Evolutionary conservation across 352 stramenopile species (phyloP).

Genomic region (Pythium myriotylum): DNA sequence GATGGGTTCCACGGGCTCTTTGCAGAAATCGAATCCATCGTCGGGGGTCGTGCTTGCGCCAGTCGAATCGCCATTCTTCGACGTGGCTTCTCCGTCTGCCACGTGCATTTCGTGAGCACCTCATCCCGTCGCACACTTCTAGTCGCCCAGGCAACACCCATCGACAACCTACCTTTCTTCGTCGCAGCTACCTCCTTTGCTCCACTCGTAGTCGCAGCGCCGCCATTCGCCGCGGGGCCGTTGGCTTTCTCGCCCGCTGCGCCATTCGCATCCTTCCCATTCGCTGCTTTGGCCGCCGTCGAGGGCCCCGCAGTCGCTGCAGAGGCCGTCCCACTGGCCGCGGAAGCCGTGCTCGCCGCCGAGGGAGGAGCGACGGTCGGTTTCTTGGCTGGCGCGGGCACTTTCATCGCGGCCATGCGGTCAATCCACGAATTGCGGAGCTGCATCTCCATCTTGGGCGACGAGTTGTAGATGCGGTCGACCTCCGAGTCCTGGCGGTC

Average conservation of each 20-base stretch:
- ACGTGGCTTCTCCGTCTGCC: slow-evolving; percentile 9
- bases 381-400: slow-evolving; percentile 52
- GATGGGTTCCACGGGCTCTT: slow-evolving; percentile 62
- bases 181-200: neutral
- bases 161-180: slow-evolving; percentile 10
- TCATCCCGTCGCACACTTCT: too few relatives aligned
- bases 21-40: slow-evolving; percentile 70
- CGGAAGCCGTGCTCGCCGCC: neutral
- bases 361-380: slow-evolving; percentile 30
- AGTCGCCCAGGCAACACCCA: too few relatives aligned
- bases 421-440: slow-evolving; percentile 90
- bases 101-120: too few relatives aligned
- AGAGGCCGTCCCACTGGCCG: neutral
- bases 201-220: neutral
- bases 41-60: slow-evolving; percentile 5
- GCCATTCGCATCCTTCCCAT: slow-evolving; percentile 22
- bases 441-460: slow-evolving; percentile 86
- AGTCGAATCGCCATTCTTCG: slow-evolving; percentile 7
- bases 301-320: neutral
- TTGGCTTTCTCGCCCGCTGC: neutral
- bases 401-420: slow-evolving; percentile 81
- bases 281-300: slow-evolving; percentile 11
- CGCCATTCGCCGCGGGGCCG: slow-evolving; percentile 8
- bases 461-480: slow-evolving; percentile 90
- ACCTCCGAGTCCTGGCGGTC: slow-evolving; percentile 90